phyloP scores from a whole-genome alignment of 73 alveolate species.

The Paramecium octaurelia region DNA sequence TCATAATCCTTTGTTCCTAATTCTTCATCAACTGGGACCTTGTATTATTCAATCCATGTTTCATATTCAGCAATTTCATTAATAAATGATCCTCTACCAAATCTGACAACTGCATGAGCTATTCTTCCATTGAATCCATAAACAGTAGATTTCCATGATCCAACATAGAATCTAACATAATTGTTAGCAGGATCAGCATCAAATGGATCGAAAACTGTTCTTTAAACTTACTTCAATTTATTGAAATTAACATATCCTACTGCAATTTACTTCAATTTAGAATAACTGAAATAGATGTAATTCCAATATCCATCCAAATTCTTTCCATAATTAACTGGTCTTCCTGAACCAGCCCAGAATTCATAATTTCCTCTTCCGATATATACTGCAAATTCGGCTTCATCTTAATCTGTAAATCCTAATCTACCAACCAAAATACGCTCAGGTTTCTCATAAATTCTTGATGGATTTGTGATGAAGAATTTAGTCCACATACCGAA shows the following conservation, averaged over 20 bases:
- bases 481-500: constrained; percentile 52
- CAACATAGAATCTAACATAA: constrained; percentile 26
- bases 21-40: background rate
- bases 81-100: constrained; percentile 39
- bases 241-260: constrained; percentile 20
- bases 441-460: constrained; percentile 46
- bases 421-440: constrained; percentile 26
- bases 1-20: background rate
- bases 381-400: constrained; percentile 11
- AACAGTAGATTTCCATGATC: background rate
- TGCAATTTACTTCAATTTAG: background rate
- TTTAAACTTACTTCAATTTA: background rate
- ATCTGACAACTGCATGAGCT: constrained; percentile 3
- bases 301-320: constrained; percentile 51
- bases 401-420: constrained; percentile 28
- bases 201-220: constrained; percentile 22
- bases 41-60: background rate
- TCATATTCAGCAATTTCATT: background rate
- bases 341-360: background rate
- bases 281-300: constrained; percentile 24
- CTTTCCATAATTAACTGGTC: constrained; percentile 31
- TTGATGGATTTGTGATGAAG: constrained; percentile 16
- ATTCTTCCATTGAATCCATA: constrained; percentile 40
- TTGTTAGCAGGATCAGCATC: constrained; percentile 30
- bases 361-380: constrained; percentile 33